A percentile compares a stretch with the other conserved stretches of the same genome.
These are phyloP conservation scores for Zalerion maritima DNA, from an alignment of 495 filamentous ascomycete genomes.

Conservation along the genomic window DNA sequence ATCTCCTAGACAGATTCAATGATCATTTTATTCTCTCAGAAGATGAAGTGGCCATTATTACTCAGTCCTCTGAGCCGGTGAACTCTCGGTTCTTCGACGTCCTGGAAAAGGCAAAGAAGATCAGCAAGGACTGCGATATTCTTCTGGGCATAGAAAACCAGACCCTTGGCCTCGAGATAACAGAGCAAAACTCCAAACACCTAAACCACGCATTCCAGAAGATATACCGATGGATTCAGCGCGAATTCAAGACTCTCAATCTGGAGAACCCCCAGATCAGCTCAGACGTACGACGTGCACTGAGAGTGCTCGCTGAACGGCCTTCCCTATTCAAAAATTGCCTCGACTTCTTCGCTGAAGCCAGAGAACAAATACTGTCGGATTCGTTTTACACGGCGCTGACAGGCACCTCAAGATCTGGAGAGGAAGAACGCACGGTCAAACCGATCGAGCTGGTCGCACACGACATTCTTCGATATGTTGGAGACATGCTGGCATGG, in stretches of 20 bases:
- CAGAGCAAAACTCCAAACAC: constrained; percentile 74
- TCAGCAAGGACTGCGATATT: constrained; percentile 76
- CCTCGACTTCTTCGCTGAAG: constrained; percentile 85
- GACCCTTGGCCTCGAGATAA: constrained; percentile 68
- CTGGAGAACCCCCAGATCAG: constrained; percentile 91
- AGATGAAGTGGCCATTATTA: constrained; percentile 57
- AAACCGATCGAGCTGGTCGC: constrained; percentile 93
- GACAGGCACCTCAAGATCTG: constrained; percentile 47
- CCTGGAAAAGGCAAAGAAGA: constrained; percentile 69
- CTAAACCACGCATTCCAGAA: constrained; percentile 92
- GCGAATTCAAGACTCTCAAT: constrained; percentile 82
- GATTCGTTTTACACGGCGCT: constrained; percentile 85
- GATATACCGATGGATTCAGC: constrained; percentile 85
- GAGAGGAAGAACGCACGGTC: constrained; percentile 33
- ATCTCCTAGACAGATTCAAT: constrained; percentile 67
- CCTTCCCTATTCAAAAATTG: constrained; percentile 87
- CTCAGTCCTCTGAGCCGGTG: constrained; percentile 61
- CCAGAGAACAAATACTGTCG: constrained; percentile 71
- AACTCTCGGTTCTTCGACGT: constrained; percentile 74
- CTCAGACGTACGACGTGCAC: constrained; percentile 65
- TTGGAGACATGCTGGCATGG: constrained; percentile 98
- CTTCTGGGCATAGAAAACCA: constrained; percentile 85
- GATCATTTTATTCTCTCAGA: constrained; percentile 74
- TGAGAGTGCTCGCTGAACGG: constrained; percentile 78
- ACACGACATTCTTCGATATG: constrained; percentile 82